A percentile compares a stretch with the other conserved stretches of the same genome.
These are phyloP conservation scores for Cenchrus purpureus DNA, from an alignment of 176 grass and related monocot genomes.

Conservation along the genomic window DNA sequence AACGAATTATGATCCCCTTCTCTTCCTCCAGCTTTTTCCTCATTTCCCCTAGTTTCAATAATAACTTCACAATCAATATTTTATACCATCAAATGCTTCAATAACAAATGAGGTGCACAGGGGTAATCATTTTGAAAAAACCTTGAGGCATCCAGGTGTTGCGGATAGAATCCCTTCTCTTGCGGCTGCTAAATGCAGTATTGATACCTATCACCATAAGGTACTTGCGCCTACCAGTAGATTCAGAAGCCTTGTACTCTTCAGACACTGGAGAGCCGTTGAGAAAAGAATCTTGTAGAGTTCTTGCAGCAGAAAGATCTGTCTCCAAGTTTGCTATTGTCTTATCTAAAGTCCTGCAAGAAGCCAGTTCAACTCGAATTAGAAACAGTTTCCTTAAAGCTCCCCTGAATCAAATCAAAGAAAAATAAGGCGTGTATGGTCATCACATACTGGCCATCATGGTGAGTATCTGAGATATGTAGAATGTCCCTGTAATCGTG, in stretches of 20 bases:
- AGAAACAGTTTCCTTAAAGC: neutral
- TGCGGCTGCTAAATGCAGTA: constrained; percentile 91
- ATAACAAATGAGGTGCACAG: neutral
- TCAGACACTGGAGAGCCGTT: constrained; percentile 78
- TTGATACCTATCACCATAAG: constrained; percentile 95
- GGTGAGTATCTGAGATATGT: constrained; percentile 33
- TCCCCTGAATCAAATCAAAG: neutral
- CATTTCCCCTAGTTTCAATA: constrained; percentile 60
- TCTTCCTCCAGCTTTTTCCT: constrained; percentile 83
- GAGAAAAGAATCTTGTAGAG: constrained; percentile 74
- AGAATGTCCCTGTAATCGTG: constrained; percentile 40
- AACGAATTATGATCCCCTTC: constrained; percentile 81
- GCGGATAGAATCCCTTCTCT: constrained; percentile 89
- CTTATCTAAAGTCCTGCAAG: constrained; percentile 65
- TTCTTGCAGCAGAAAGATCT: constrained; percentile 77
- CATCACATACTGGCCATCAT: constrained; percentile 59
- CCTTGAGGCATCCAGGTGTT: constrained; percentile 95
- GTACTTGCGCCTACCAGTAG: constrained; percentile 61
- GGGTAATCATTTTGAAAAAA: constrained; percentile 36
- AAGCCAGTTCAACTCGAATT: constrained; percentile 17
- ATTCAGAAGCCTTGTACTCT: constrained; percentile 53
- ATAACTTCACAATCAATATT: constrained; percentile 20
- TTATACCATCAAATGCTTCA: neutral
- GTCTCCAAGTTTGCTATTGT: constrained; percentile 83
- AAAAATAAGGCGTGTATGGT: neutral